Percentiles rank a stretch among this genome's conserved stretches.
These are phyloP conservation scores for Coemansia sp. DNA, from an alignment of 192 early-diverging fungal genomes.

Conservation along the genomic window DNA sequence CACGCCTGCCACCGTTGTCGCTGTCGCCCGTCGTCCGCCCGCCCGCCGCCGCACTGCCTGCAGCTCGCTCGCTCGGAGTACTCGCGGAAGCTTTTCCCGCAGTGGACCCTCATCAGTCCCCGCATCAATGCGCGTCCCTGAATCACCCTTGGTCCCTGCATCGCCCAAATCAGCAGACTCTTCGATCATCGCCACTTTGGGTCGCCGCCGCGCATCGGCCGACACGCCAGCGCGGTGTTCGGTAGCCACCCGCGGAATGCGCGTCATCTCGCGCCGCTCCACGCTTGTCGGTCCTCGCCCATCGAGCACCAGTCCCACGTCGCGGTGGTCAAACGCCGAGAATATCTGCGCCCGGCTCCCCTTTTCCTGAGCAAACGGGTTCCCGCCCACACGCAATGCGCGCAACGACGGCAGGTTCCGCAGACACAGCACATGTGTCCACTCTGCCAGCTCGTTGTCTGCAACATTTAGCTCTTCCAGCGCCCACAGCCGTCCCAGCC, in stretches of 20 bases:
- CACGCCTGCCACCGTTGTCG: slow-evolving; percentile 17
- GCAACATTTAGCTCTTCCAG: slow-evolving; percentile 40
- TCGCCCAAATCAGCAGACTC: slow-evolving; percentile 28
- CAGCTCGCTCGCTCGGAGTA: slow-evolving; percentile 48
- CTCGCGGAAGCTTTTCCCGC: slow-evolving; percentile 29
- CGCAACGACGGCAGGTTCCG: slow-evolving; percentile 44
- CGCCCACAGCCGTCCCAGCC: slow-evolving; percentile 47
- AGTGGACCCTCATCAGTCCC: not conserved
- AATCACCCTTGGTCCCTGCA: not conserved
- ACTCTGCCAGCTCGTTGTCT: slow-evolving; percentile 28
- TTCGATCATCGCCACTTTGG: slow-evolving; percentile 52
- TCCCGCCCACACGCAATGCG: slow-evolving; percentile 29
- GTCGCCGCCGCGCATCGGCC: slow-evolving; percentile 21
- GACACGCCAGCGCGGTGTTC: slow-evolving; percentile 16
- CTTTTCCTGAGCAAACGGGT: slow-evolving; percentile 32
- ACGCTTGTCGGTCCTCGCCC: slow-evolving; percentile 26
- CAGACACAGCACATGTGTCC: slow-evolving; percentile 24
- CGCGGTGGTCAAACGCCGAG: slow-evolving; percentile 51
- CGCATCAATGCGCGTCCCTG: not conserved
- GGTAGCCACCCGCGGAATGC: slow-evolving; percentile 47
- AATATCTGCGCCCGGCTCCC: slow-evolving; percentile 37
- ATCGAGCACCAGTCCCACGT: slow-evolving; percentile 37
- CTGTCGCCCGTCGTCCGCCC: slow-evolving; percentile 40
- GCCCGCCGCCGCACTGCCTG: slow-evolving; percentile 33
- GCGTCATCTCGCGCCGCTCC: slow-evolving; percentile 48